Evolutionary conservation across 805 yeast species (phyloP), one percentile per base, ranked within the genome.

Genomic region (Candida xiaguanensis): DNA sequence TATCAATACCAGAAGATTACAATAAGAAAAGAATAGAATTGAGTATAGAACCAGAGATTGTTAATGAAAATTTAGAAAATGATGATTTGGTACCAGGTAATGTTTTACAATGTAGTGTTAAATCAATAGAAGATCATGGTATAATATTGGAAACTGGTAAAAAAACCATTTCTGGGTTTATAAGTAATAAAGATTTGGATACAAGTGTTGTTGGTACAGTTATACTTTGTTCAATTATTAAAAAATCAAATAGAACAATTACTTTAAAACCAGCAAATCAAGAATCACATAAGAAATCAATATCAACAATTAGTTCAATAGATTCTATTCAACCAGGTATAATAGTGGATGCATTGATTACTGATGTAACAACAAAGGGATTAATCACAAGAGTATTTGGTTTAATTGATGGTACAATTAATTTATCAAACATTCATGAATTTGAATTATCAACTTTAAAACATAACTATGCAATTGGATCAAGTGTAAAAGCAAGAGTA

Each of bases 41-140:
- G 27, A 71, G 85, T 8, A 69, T 85, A 31, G 93, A 85, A 53
- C 95, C 97, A 6, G 70, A 75, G 34, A 64, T 65, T 31, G 87
- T 85, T 9, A 93, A 93, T 55, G 67, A 71, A 15, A 44, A 64
- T 11, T 63, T 89, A 41, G 74, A 67, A 39, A 75, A 68, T 4
- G 89, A 82, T 32, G 97, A 89, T 56, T 61, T 85, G 35, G 61
- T 67, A 5, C 51, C 70, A 19, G 88, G 87, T 31, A 70, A 76
- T 42, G 55, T 83, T 3, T 55, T 93, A 2, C 99, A 93, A 62
- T 90, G 80, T 17, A 70, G 86, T 2, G 79, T 93, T 16, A 74
- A 71, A 45, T 82, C 95, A 34, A 63, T 86, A 17, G 98, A 93
- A 70, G 99, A 93, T 58, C 96, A 88, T 58, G 99, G 99, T 63